A percentile compares a stretch with the other conserved stretches of the same genome.
Evolutionary conservation across 331 rosid species (phyloP).

Genomic region (Telfairia occidentalis): DNA sequence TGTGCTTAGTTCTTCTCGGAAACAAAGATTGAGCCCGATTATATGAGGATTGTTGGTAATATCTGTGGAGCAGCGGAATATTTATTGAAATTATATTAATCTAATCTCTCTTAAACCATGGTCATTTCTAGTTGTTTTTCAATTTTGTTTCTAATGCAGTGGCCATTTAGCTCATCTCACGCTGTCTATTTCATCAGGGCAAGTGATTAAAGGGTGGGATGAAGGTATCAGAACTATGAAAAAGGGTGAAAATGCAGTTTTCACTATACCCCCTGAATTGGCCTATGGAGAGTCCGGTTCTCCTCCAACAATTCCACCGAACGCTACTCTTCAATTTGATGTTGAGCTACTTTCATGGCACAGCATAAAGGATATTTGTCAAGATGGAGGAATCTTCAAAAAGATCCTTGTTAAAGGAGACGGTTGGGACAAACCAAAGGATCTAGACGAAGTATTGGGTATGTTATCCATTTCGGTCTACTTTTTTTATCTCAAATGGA

Average conservation of each 20-base stretch:
- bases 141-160: not conserved
- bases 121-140: not conserved
- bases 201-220: slow-evolving; percentile 46
- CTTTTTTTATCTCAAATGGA: not conserved
- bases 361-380: slow-evolving; percentile 33
- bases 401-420: slow-evolving; percentile 28
- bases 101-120: not conserved
- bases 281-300: slow-evolving; percentile 40
- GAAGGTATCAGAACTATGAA: slow-evolving; percentile 40
- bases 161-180: not conserved
- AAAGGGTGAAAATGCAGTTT: slow-evolving; percentile 32
- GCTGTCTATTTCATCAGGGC: slow-evolving; percentile 18
- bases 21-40: not conserved
- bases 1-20: not conserved
- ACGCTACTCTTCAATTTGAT: slow-evolving; percentile 33
- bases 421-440: slow-evolving; percentile 38
- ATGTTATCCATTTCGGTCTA: not conserved
- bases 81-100: not conserved
- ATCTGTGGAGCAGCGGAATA: not conserved
- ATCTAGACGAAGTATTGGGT: slow-evolving; percentile 33
- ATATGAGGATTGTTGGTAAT: not conserved
- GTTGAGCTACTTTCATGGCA: slow-evolving; percentile 40
- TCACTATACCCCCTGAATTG: slow-evolving; percentile 36
- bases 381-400: slow-evolving; percentile 36
- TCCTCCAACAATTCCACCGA: slow-evolving; percentile 37